Evolutionary conservation across 495 filamentous ascomycete species (phyloP).

Genomic region (Recurvomyces mirabilis): DNA sequence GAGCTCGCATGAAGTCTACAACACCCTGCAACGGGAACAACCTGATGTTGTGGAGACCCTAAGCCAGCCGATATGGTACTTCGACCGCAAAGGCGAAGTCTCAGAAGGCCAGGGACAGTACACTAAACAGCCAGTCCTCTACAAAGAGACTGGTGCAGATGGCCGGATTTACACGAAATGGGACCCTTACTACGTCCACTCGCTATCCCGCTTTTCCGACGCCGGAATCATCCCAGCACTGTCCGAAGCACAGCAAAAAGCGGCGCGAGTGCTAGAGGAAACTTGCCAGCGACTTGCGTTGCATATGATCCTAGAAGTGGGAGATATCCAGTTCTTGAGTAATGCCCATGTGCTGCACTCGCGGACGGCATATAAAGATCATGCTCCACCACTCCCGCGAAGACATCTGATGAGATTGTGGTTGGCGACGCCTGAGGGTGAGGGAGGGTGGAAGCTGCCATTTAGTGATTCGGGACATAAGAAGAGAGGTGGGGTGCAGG

Average conservation of each 20-base stretch:
- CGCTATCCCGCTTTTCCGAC: slow-evolving; percentile 28
- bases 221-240: slow-evolving; percentile 27
- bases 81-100: slow-evolving; percentile 82
- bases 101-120: slow-evolving; percentile 63
- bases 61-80: slow-evolving; percentile 77
- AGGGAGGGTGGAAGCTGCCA: slow-evolving; percentile 78
- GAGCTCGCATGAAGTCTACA: slow-evolving; percentile 71
- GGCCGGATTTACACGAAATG: slow-evolving; percentile 24
- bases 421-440: slow-evolving; percentile 67
- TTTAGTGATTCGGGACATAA: slow-evolving; percentile 70
- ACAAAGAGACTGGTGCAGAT: slow-evolving; percentile 48
- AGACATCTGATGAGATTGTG: slow-evolving; percentile 65
- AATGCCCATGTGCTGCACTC: slow-evolving; percentile 31
- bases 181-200: slow-evolving; percentile 31
- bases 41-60: slow-evolving; percentile 69
- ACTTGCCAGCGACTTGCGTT: slow-evolving; percentile 25
- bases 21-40: slow-evolving; percentile 58
- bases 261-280: slow-evolving; percentile 26
- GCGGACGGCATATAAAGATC: slow-evolving; percentile 30
- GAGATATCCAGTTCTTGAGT: slow-evolving; percentile 32
- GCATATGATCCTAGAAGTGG: slow-evolving; percentile 33
- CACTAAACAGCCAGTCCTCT: slow-evolving; percentile 61
- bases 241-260: slow-evolving; percentile 22
- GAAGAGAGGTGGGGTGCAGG: slow-evolving; percentile 80
- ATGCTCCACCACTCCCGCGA: slow-evolving; percentile 26